Conservation (phyloP, 495 filamentous ascomycete species). For the Stereocaulon alpinum region DNA sequence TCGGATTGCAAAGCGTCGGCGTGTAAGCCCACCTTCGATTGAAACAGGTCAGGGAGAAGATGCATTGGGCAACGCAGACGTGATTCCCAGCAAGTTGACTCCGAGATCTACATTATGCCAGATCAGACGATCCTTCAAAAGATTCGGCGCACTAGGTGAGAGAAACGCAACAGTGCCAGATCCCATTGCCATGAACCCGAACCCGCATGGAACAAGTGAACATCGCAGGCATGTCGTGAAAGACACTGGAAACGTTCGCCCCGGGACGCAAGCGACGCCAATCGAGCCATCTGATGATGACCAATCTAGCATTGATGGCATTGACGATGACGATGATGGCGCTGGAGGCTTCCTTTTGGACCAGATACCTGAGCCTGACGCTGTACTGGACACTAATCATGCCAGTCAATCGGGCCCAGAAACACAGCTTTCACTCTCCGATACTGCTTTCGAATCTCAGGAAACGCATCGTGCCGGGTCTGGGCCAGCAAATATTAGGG, state of each 20-base stretch:
- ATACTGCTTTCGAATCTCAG: conserved; percentile 23
- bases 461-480: background rate
- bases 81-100: background rate
- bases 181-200: background rate
- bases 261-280: conserved; percentile 5
- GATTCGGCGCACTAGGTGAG: background rate
- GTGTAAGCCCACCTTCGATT: background rate
- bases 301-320: background rate
- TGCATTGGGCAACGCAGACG: background rate
- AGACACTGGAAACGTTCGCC: background rate
- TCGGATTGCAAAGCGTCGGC: background rate
- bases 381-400: background rate
- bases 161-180: background rate
- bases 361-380: conserved; percentile 4
- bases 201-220: background rate
- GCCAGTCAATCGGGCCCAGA: conserved; percentile 4
- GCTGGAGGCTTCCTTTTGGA: background rate
- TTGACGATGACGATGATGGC: background rate
- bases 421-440: conserved; percentile 17
- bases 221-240: background rate
- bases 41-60: background rate
- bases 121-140: background rate
- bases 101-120: background rate
- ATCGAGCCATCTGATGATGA: conserved; percentile 11
- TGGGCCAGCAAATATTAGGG: background rate